phyloP scores from a whole-genome alignment of 306 rosid species.

The Begonia masoniana region DNA sequence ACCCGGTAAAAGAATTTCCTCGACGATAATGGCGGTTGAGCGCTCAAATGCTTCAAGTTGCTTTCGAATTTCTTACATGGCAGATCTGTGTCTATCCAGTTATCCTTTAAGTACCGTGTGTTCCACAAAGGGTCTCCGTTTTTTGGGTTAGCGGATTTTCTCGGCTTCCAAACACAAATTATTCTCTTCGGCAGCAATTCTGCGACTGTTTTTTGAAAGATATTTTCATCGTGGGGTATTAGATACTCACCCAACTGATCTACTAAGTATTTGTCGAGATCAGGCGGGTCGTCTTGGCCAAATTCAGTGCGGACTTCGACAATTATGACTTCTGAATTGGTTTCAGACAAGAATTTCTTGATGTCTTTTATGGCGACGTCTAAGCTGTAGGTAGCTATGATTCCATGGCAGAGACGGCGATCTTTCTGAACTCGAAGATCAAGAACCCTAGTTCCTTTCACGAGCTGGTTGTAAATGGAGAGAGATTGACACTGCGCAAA shows the following conservation, averaged over 20 bases:
- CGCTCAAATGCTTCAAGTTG: conserved; percentile 58
- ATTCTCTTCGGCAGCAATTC: conserved; percentile 61
- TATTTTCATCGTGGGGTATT: conserved; percentile 54
- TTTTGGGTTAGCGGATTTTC: conserved; percentile 47
- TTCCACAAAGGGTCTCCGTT: conserved; percentile 56
- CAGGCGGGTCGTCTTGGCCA: conserved; percentile 75
- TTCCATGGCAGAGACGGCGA: conserved; percentile 64
- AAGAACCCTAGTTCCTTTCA: conserved; percentile 35
- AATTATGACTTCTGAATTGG: conserved; percentile 50
- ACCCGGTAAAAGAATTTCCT: conserved; percentile 76
- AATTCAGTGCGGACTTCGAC: conserved; percentile 74
- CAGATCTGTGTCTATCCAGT: conserved; percentile 79
- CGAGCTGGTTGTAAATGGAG: conserved; percentile 66
- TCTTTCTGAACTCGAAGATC: conserved; percentile 64
- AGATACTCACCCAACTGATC: conserved; percentile 50
- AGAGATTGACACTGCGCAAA: conserved; percentile 80
- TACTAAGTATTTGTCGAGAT: conserved; percentile 53
- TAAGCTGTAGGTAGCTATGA: conserved; percentile 44
- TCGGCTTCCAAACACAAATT: conserved; percentile 87
- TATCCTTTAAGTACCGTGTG: conserved; percentile 48
- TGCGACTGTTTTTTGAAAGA: conserved; percentile 36
- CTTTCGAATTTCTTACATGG: conserved; percentile 79
- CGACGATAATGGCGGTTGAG: conserved; percentile 37
- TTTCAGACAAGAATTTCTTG: conserved; percentile 53
- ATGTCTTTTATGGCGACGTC: conserved; percentile 49